These are phyloP conservation scores for Fusarium camptoceras DNA, from an alignment of 2,329 filamentous ascomycete genomes.

Conservation along the genomic window DNA sequence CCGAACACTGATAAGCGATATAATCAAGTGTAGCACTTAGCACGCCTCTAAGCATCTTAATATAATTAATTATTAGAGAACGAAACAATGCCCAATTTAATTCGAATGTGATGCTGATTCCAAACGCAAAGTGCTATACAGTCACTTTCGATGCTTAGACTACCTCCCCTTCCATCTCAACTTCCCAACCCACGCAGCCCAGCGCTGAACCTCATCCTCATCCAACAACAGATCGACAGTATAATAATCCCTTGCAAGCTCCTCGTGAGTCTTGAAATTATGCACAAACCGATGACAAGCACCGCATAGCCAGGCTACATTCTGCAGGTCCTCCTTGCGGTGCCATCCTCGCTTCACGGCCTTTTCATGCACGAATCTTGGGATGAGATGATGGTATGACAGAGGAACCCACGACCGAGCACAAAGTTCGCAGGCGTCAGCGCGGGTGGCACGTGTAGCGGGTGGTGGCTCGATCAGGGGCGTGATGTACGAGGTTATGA, in stretches of 20 bases:
- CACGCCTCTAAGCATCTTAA: not conserved
- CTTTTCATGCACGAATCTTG: conserved; percentile 80
- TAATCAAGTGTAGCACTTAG: not conserved
- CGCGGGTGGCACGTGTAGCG: conserved; percentile 68
- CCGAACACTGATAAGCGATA: not conserved
- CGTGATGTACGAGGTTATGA: conserved; percentile 72
- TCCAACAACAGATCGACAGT: conserved; percentile 77
- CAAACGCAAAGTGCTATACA: not conserved
- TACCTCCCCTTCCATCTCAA: conserved; percentile 75
- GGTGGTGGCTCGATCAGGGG: conserved; percentile 71
- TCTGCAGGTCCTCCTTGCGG: conserved; percentile 77
- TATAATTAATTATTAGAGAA: not conserved
- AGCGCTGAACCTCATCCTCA: conserved; percentile 77
- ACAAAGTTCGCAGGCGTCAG: conserved; percentile 79
- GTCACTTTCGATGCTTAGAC: not conserved
- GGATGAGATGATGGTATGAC: conserved; percentile 88
- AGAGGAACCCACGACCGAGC: conserved; percentile 78
- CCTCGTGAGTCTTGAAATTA: conserved; percentile 79
- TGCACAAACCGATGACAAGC: conserved; percentile 89
- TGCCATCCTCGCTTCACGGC: conserved; percentile 84
- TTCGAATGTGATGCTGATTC: not conserved
- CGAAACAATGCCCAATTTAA: not conserved
- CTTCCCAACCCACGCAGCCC: conserved; percentile 77
- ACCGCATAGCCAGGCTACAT: conserved; percentile 87
- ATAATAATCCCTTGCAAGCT: conserved; percentile 77